phyloP scores from a whole-genome alignment of 106 monocot species.

The Acorus gramineus region DNA sequence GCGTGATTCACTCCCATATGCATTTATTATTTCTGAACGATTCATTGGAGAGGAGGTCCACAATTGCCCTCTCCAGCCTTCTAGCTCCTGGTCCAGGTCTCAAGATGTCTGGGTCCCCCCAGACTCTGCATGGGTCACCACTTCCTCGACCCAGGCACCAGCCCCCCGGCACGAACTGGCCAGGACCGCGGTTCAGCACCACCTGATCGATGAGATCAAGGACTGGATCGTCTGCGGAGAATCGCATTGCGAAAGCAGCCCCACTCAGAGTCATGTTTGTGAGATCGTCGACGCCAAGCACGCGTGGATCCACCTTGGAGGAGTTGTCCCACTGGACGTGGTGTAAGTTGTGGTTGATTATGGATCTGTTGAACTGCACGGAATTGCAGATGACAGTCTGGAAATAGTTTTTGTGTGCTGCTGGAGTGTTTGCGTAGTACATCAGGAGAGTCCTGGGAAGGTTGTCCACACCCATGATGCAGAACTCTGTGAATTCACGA shows the following conservation, averaged over 20 bases:
- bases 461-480: constrained; percentile 75
- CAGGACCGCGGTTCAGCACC: constrained; percentile 34
- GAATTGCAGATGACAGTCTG: constrained; percentile 91
- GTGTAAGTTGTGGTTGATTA: constrained; percentile 63
- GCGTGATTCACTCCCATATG: constrained; percentile 45
- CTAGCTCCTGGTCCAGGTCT: constrained; percentile 53
- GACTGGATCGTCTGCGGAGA: constrained; percentile 34
- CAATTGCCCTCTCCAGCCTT: constrained; percentile 42
- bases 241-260: constrained; percentile 50
- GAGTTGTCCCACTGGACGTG: constrained; percentile 22
- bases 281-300: constrained; percentile 21
- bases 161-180: constrained; percentile 48
- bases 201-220: constrained; percentile 62
- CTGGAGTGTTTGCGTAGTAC: constrained; percentile 70
- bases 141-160: constrained; percentile 62
- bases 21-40: constrained; percentile 46
- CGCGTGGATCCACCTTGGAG: constrained; percentile 16
- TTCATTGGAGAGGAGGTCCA: constrained; percentile 28
- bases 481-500: constrained; percentile 66
- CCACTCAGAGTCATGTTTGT: constrained; percentile 45
- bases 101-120: constrained; percentile 50
- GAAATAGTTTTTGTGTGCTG: constrained; percentile 73
- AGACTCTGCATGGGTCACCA: constrained; percentile 47
- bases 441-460: constrained; percentile 79
- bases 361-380: constrained; percentile 48